Evolutionary conservation across 2,329 filamentous ascomycete genomes (phyloP).

Genomic region (Amauroascus verrucosus): DNA sequence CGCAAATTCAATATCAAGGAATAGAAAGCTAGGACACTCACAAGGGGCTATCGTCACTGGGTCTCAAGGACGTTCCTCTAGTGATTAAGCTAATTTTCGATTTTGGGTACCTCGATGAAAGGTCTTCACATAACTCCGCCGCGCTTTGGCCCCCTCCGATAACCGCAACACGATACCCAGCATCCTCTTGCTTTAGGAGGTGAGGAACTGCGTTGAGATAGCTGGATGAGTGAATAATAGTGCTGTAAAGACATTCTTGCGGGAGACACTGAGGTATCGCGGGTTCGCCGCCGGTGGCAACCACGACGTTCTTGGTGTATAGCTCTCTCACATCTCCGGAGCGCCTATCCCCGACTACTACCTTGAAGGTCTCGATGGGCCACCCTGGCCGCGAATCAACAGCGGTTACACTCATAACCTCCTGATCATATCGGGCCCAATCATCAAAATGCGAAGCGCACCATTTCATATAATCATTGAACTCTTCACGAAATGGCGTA

Average conservation of each 20-base stretch:
- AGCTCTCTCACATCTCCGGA: slow-evolving; percentile 34
- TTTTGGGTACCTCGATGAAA: slow-evolving; percentile 73
- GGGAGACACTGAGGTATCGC: slow-evolving; percentile 50
- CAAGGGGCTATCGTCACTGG: slow-evolving; percentile 95
- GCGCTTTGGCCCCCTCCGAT: slow-evolving; percentile 85
- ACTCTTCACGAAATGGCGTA: slow-evolving; percentile 73
- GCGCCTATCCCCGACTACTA: slow-evolving; percentile 53
- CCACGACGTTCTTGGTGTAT: slow-evolving; percentile 45
- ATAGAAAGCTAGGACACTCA: slow-evolving; percentile 39
- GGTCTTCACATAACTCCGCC: slow-evolving; percentile 87
- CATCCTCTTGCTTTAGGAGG: slow-evolving; percentile 31
- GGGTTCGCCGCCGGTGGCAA: slow-evolving; percentile 58
- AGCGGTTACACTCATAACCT: slow-evolving; percentile 63
- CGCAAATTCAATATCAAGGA: background rate
- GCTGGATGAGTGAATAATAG: slow-evolving; percentile 78
- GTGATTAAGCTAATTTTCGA: slow-evolving; percentile 68
- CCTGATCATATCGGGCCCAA: slow-evolving; percentile 64
- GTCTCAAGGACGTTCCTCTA: slow-evolving; percentile 70
- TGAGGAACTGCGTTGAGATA: slow-evolving; percentile 48
- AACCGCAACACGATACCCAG: slow-evolving; percentile 63
- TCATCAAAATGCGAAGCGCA: slow-evolving; percentile 69
- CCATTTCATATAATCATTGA: slow-evolving; percentile 93
- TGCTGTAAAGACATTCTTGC: slow-evolving; percentile 56
- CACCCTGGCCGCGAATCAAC: slow-evolving; percentile 40
- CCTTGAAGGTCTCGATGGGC: slow-evolving; percentile 52